Base-by-base conservation (phyloP, 2,329 filamentous ascomycete genomes). In the Hypoxylon sp. region DNA sequence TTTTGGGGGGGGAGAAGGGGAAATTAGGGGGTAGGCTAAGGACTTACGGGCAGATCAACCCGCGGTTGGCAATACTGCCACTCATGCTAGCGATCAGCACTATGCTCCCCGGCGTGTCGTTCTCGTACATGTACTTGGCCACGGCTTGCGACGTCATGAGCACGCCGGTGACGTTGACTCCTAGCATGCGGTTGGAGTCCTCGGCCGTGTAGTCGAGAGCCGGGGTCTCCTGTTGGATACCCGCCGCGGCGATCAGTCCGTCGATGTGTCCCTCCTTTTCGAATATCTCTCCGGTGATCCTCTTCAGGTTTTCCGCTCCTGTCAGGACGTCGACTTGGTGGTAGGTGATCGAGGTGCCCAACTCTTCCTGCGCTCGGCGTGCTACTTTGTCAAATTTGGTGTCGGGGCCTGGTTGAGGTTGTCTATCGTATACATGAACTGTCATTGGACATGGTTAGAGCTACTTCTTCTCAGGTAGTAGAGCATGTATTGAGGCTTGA, bases 61-160 rank as follows among this genome's bases (percentile, higher is more conserved):
- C 80, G 63, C 81, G 75, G 69, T 89, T 89, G 20, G 85, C 85
- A 59, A 89, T 77, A 4, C 78, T 81, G 12, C 81, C 86, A 59
- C 83, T 86, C 85, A 89, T 89, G 59, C 82, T 86, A n/a, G 79
- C 84, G 65, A 89, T 86, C 64, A 89, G 71, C 9, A 83, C 81
- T 52, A 89, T 81, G 65, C 82, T 87, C 0, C 86, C 85, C 4
- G 75, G 73, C 17, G 73, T 76, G 49, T 81, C 78, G 19, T 82
- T 75, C 40, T 78, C 77, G 15, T 84, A 74, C 80, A 89, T 85
- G 69, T 94, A 88, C 46, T 86, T 81, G 23, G 91, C 92, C n/a
- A 90, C 89, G 13, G 90, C 90, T 76, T 93, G 90, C 17, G 91
- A 90, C 57, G 90, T 95, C 81, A 92, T 84, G 73, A 91, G 90